A percentile compares a stretch with the other conserved stretches of the same genome.
These are phyloP conservation scores for Lepidopterella palustris DNA, from an alignment of 495 filamentous ascomycete genomes.

Conservation along the genomic window DNA sequence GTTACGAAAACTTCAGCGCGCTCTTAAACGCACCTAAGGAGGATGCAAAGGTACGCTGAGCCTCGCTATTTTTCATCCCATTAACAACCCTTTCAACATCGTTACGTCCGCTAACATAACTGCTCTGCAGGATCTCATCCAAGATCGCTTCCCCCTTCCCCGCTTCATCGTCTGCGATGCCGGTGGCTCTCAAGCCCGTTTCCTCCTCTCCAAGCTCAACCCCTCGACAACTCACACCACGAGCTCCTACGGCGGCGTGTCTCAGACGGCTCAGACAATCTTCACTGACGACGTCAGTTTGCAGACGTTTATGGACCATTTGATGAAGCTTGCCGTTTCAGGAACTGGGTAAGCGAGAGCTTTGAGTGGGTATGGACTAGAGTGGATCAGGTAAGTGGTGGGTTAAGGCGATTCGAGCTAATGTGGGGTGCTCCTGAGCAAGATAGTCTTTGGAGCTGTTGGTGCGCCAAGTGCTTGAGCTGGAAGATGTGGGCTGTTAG, in stretches of 20 bases:
- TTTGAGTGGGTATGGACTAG: not conserved
- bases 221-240: conserved; percentile 97
- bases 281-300: conserved; percentile 98
- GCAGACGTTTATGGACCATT: conserved; percentile 98
- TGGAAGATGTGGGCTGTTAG: too few relatives aligned
- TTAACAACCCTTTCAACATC: not conserved
- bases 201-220: conserved; percentile 96
- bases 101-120: conserved; percentile 18
- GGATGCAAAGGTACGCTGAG: conserved; percentile 73
- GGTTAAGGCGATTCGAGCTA: not conserved
- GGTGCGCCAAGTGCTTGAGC: too few relatives aligned
- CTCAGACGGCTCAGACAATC: conserved; percentile 92
- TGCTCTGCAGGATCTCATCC: conserved; percentile 72
- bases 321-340: conserved; percentile 70
- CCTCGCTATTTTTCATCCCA: not conserved
- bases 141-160: conserved; percentile 93
- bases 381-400: not conserved
- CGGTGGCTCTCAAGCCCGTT: conserved; percentile 94
- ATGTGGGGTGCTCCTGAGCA: too few relatives aligned
- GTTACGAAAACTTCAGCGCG: conserved; percentile 90
- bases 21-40: conserved; percentile 95
- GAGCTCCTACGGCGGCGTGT: conserved; percentile 80
- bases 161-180: conserved; percentile 99
- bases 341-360: conserved; percentile 16
- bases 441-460: too few relatives aligned